Evolutionary conservation across 2,329 filamentous ascomycete genomes (phyloP), one percentile per base, ranked within the genome.

Genomic region (Sporothrix mexicana): DNA sequence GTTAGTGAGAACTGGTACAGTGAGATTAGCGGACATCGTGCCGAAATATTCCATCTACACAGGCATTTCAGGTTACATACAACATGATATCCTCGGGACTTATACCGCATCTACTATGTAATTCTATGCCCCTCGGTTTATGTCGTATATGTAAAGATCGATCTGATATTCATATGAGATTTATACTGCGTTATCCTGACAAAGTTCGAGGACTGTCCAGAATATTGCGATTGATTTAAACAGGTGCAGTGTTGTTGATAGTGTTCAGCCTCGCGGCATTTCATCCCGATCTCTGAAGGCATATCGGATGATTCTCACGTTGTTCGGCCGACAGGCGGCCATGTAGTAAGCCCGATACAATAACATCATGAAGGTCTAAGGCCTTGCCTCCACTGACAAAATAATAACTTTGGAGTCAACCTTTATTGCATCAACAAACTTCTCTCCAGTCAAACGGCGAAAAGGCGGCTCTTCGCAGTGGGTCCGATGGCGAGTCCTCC

Each of bases 401-500:
- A 36, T 36, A 36, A 36, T 6, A 36, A 6, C 2, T 36, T 36
- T 36, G 3, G 7, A 36, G 30, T 5, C 30, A 36, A 6, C 1
- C 7, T 36, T 36, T 4, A 36, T 7, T 7, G 30, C 30, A 36
- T 36, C n/a, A n/a, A n/a, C n/a, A n/a, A n/a, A n/a, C n/a, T n/a
- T n/a, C 3, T 36, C 30, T 36, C 1, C 13, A 23, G 51, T 20
- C 20, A 55, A 9, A 23, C 51, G 20, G 51, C 51, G 20, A 23
- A 55, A 20, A 25, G 4, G 51, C 20, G 51, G 59, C 36, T 62
- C n/a, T 41, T 2, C 47, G 41, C 10, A 25, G 61, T 66, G 61
- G 61, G 41, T 66, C 41, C 61, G 41, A 66, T 17, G 41, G 41
- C 41, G 41, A 66, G 47, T 66, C 61, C 47, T 47, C 25, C 41